Conservation (phyloP, 169 alveolate genomes). For the Eimeria tenella region DNA sequence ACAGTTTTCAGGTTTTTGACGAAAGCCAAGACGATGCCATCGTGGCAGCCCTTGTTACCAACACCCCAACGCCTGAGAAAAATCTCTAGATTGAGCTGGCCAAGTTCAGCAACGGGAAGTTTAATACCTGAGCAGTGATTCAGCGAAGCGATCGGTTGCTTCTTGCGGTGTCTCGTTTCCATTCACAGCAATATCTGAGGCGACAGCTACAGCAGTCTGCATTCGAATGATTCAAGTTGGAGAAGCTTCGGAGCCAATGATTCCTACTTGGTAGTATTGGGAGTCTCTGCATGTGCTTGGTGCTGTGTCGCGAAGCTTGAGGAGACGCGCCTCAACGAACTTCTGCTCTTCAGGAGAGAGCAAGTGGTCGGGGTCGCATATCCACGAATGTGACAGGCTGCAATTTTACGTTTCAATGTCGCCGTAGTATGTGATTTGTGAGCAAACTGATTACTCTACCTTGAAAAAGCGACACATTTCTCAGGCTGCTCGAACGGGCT, state of each 20-base stretch:
- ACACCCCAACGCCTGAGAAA: constrained; percentile 75
- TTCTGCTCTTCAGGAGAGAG: constrained; percentile 76
- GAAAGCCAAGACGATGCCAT: constrained; percentile 66
- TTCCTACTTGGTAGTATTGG: constrained; percentile 59
- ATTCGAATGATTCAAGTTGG: background rate
- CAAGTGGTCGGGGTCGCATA: constrained; percentile 78
- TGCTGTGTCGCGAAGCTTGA: constrained; percentile 76
- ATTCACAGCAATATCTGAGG: constrained; percentile 72
- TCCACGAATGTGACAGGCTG: constrained; percentile 77
- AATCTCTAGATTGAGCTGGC: too few relatives aligned
- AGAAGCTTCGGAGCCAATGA: background rate
- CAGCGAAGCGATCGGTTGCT: constrained; percentile 78
- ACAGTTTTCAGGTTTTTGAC: constrained; percentile 73
- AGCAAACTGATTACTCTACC: background rate
- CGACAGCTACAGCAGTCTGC: constrained; percentile 80
- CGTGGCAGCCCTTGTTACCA: constrained; percentile 78
- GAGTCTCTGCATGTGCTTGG: constrained; percentile 53
- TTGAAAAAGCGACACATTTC: constrained; percentile 73
- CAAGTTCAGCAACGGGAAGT: background rate
- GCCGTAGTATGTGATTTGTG: background rate
- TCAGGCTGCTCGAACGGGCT: constrained; percentile 77
- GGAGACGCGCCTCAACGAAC: constrained; percentile 69
- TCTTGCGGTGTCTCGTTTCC: constrained; percentile 77
- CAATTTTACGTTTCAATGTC: background rate
- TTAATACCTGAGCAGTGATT: constrained; percentile 64